Base-by-base conservation (phyloP, 345 rosid genomes). In the Eucalyptus microcorys region DNA sequence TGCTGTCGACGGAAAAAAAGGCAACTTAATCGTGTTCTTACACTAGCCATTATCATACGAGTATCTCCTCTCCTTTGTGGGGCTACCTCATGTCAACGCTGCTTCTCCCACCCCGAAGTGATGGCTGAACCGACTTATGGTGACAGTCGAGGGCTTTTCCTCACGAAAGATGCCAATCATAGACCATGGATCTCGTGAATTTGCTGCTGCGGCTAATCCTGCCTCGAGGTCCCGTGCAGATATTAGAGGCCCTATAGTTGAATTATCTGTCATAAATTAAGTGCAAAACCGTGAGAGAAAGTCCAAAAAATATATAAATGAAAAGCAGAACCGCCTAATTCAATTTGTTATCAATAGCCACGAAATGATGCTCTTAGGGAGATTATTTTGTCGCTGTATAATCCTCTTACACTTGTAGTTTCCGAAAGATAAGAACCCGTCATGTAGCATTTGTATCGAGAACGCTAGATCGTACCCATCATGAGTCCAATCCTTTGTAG, bases 401-500 rank as follows among this genome's bases (percentile, higher is more conserved):
- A 19, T 71, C 26, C 14, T 19, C 27, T 76, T 40, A 21, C 15
- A 40, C 15, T 10, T 4, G 4, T 37, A 19, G 26, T 37, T 76
- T 37, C 27, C 7, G 3, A 76, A 37, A 13, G 15, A 37, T 40
- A 26, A 21, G 5, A 40, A 40, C 15, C 15, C 9, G 2, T 17
- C 40, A 34, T 15, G 24, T 68, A 68, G 26, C 81, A 76, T 40
- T 6, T 76, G 6, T 0, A 76, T 40, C 9, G 2, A 37, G 2
- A 76, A 76, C 0, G 5, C 3, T 11, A 76, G 30, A 76, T 21
- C 0, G 47, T 21, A 2, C 4, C 0, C 3, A 37, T 6, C 15
- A 40, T 22, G 2, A 11, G 15, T 37, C 84, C 1, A 1, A 11
- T 76, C 14, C 2, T 76, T 21, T 40, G 27, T 21, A 10, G 2